Evolutionary conservation across 306 rosid species (phyloP), one percentile per base, ranked within the genome.

Genomic region (Vigna radiata): DNA sequence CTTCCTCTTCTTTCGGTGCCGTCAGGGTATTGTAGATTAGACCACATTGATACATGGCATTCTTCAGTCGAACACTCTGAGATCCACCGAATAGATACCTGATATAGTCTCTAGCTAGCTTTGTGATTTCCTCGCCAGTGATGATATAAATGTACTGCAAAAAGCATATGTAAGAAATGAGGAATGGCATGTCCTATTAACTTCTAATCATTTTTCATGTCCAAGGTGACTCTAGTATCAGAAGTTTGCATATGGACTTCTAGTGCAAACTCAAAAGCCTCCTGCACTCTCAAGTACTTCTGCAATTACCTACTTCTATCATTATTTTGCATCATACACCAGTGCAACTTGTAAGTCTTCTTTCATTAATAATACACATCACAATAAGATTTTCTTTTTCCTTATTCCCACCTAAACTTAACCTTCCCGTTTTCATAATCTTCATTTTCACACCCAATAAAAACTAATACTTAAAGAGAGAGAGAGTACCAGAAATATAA

Each of bases 121-220:
- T 79, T 3, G 81, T 9, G 23, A 86, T 18, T 70, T 90, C 96
- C 80, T 87, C 86, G 2, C 98, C 96, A 2, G 6, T 80, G 71
- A 92, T 74, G 73, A 88, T 84, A 86, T 84, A 90, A 55, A 88
- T 71, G 83, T 95, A 95, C 98, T 95, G 96, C 64, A 36, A 29
- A 74, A 79, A 44, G 27, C 4, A 68, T 12, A 67, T 44, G 80
- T 50, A 83, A 44, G 60, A 72, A 68, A 39, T 68, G 43, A 43
- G 19, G 43, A 50, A 68, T 58, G n/a, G 44, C 37, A 44, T 55
- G n/a, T 41, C 10, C 68, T 29, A 44, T 54, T 2, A 67, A 44
- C 53, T 36, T 4, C 15, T 41, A 77, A 65, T 78, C 64, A 73
- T 64, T 46, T 52, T 44, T 78, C 64, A 73, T 64, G 59, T 52